Evolutionary conservation across 768 basidiomycete species (phyloP).

Genomic region (Krasilnikovozyma curviuscula): DNA sequence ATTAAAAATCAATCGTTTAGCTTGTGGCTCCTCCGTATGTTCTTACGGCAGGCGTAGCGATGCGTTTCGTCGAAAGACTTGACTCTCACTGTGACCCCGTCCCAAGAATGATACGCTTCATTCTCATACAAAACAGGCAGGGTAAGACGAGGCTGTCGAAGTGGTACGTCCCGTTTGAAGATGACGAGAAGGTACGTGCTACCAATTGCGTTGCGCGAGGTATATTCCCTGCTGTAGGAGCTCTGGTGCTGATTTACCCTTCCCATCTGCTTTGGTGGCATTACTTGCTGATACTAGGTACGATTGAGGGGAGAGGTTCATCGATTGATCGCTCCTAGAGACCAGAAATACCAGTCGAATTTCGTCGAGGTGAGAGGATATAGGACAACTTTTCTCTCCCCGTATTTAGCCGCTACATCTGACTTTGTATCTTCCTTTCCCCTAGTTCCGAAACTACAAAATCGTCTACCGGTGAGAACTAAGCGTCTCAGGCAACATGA

Average conservation of each 20-base stretch:
- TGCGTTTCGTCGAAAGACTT: too few relatives aligned
- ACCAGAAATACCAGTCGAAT: conserved; percentile 98
- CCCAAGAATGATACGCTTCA: conserved; percentile 99
- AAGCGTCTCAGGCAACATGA: too few relatives aligned
- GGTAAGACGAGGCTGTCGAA: conserved; percentile 93
- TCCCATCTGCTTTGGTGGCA: background rate
- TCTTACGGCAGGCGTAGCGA: too few relatives aligned
- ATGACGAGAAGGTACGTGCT: conserved; percentile 76
- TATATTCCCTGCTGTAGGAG: background rate
- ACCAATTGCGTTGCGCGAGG: background rate
- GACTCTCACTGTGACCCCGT: too few relatives aligned
- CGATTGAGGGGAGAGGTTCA: conserved; percentile 91
- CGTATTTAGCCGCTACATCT: background rate
- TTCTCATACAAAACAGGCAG: conserved; percentile 73
- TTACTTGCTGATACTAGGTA: conserved; percentile 37
- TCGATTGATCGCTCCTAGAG: conserved; percentile 79
- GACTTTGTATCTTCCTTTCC: background rate
- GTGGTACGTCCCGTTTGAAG: conserved; percentile 98
- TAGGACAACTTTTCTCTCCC: background rate
- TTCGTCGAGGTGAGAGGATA: conserved; percentile 68
- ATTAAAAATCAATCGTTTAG: too few relatives aligned
- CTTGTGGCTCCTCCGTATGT: too few relatives aligned
- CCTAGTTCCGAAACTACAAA: conserved; percentile 91
- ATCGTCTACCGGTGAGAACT: conserved; percentile 76
- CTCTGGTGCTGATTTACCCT: background rate